Evolutionary conservation across 441 rosid species (phyloP), one percentile per base, ranked within the genome.

Genomic region (Corymbia citriodora): DNA sequence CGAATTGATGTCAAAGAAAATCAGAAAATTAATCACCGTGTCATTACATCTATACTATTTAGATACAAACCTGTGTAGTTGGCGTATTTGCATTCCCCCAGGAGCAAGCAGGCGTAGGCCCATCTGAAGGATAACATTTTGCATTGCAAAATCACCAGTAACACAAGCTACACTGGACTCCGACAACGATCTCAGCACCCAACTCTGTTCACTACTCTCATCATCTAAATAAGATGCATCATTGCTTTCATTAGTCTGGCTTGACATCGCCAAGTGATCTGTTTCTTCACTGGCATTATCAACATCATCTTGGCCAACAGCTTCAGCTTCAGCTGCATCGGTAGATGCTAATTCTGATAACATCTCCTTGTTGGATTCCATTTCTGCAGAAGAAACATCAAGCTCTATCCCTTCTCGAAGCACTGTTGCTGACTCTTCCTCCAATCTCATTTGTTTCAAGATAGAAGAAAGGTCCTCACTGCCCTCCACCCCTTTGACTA

Each of bases 41-140:
- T 52, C 65, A 89, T 48, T 29, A 81, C 23, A 63, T 9, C 55
- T 55, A 85, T 33, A 61, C 89, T 70, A 55, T 36, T 83, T 81
- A 85, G 55, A 63, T 55, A 57, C 54, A 57, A 88, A 97, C 99
- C 99, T 97, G 87, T 95, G 95, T 54, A 98, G 93, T 92, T 97
- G 96, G 68, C 96, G 97, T 89, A 98, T 97, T 91, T 98, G 99
- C 96, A 93, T 95, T 90, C 99, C 99, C 65, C 97, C 98, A 19
- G 99, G 96, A 86, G 98, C 99, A 91, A 97, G 92, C 57, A 98
- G 92, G 72, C 99, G 95, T 90, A 98, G 96, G 59, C 99, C 99
- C 96, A 98, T 97, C 95, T 97, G 99, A 89, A 98, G 95, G 86
- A 98, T 95, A 92, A 97, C 99, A 93, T 98, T 97, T 94, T 97